Evolutionary conservation across 495 filamentous ascomycete genomes (phyloP).

Genomic region (Neurospora hispaniola): DNA sequence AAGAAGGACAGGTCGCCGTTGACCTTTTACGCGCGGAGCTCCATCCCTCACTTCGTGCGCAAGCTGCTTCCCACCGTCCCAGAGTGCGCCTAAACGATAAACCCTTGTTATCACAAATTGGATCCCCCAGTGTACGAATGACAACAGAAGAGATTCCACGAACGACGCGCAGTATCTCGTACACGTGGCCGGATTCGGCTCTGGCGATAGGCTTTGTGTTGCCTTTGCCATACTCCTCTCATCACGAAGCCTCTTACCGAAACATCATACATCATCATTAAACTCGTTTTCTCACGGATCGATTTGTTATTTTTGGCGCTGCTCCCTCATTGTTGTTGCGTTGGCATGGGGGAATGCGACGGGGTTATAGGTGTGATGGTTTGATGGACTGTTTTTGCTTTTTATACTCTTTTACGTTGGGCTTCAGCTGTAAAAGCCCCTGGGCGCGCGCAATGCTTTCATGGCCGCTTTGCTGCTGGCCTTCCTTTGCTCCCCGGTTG

Average conservation of each 20-base stretch:
- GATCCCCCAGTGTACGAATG: slow-evolving; percentile 17
- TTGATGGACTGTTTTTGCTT: slow-evolving; percentile 7
- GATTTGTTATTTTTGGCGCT: slow-evolving; percentile 7
- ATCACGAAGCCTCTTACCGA: slow-evolving; percentile 5
- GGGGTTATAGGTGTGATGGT: slow-evolving; percentile 12
- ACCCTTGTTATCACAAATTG: slow-evolving; percentile 9
- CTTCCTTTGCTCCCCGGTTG: neutral
- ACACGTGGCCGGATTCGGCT: slow-evolving; percentile 12
- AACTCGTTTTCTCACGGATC: slow-evolving; percentile 14
- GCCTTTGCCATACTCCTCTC: slow-evolving; percentile 12
- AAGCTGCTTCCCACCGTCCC: slow-evolving; percentile 28
- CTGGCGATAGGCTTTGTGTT: slow-evolving; percentile 9
- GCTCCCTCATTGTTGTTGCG: slow-evolving; percentile 2
- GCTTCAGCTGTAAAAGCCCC: slow-evolving; percentile 7
- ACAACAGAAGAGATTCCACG: slow-evolving; percentile 2
- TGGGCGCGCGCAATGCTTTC: slow-evolving; percentile 1
- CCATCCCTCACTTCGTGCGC: slow-evolving; percentile 36
- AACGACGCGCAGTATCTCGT: slow-evolving; percentile 5
- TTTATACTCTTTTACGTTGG: slow-evolving; percentile 3
- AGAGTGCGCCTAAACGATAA: slow-evolving; percentile 24
- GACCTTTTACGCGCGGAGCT: slow-evolving; percentile 26
- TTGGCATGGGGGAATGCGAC: slow-evolving; percentile 4
- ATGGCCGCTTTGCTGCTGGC: neutral
- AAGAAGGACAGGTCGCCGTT: slow-evolving; percentile 25
- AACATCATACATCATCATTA: slow-evolving; percentile 6